Evolutionary conservation across 2,329 filamentous ascomycete genomes (phyloP), one percentile per base, ranked within the genome.

Genomic region (Penicillium digitatum): DNA sequence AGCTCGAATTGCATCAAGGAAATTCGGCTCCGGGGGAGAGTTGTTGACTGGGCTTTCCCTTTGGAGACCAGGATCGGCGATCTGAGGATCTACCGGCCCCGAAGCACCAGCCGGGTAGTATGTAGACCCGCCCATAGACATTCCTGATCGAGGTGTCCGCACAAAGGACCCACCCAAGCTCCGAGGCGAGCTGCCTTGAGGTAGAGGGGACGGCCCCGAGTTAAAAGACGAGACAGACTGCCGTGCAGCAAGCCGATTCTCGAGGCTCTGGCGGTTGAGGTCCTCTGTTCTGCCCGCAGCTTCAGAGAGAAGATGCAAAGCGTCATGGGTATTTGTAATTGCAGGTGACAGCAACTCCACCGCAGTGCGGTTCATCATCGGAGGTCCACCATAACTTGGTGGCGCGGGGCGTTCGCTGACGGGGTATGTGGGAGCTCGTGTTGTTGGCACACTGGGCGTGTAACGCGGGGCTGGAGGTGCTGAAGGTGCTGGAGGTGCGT

Each of bases 311-410:
- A 96, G 79, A 71, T 96, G 91, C 45, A 97, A 80, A 24, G 93
- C 93, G 76, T 97, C 93, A 68, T 96, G 92, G 3, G 90, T 91
- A 34, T 91, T 92, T 72, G 92, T 95, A 42, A 97, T 86, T 63
- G 90, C 88, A 52, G 79, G 77, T 37, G 79, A 80, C 62, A 86
- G 78, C 61, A 87, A 69, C 46, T 83, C 79, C 3, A 81, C 81
- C 3, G 82, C 79, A n/a, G 82, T 81, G 58, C 81, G 78, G 58
- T 85, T 83, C 74, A 80, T 81, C 62, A 82, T 78, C 66, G 83
- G 78, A 61, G 81, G 77, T 58, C 84, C 81, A 51, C 82, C 61
- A 58, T 64, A 72, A 38, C 61, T 64, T 34, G 67, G 40, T 20
- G 54, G 62, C 31, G 62, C 54, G 37, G 50, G 49, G 49, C 64